Evolutionary conservation across 768 basidiomycete genomes (phyloP).

Genomic region (Gloeophyllum trabeum): DNA sequence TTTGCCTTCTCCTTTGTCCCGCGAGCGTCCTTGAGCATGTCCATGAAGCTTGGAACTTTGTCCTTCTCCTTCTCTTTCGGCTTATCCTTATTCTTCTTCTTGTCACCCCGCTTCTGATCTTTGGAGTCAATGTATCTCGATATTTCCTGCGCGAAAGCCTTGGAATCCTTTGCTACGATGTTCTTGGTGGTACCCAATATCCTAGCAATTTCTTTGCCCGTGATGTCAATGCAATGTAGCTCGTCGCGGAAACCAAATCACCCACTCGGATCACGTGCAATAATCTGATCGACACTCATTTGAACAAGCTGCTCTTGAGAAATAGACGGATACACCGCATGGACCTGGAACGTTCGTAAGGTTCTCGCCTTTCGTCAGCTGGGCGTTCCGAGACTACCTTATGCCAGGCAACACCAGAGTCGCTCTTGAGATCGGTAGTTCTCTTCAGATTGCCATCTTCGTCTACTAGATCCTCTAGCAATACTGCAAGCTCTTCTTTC

Average conservation of each 20-base stretch:
- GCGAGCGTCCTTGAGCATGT: constrained; percentile 9
- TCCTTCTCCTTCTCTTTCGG: constrained; percentile 8
- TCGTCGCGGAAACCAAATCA: no score
- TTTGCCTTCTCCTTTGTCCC: constrained; percentile 27
- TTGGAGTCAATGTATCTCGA: constrained; percentile 58
- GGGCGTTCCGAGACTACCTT: no score
- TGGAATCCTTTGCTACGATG: constrained; percentile 37
- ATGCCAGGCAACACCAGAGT: constrained; percentile 51
- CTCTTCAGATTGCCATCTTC: constrained; percentile 45
- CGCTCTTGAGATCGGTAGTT: constrained; percentile 41
- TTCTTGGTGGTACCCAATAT: constrained; percentile 44
- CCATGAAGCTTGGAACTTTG: constrained; percentile 9
- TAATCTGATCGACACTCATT: constrained; percentile 40
- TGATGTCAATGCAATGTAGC: no score
- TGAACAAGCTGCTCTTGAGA: constrained; percentile 32
- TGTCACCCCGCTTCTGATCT: constrained; percentile 37
- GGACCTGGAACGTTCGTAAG: constrained; percentile 26
- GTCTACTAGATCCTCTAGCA: constrained; percentile 46
- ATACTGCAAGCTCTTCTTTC: constrained; percentile 41
- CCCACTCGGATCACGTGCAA: constrained; percentile 34
- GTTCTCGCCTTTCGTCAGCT: no score
- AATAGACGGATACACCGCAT: constrained; percentile 48
- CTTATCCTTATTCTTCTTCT: constrained; percentile 28
- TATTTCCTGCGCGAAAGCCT: constrained; percentile 40
- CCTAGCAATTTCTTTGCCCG: constrained; percentile 29